Evolutionary conservation across 1,139 yeast species (phyloP).

Genomic region (Taphrina wiesneri): DNA sequence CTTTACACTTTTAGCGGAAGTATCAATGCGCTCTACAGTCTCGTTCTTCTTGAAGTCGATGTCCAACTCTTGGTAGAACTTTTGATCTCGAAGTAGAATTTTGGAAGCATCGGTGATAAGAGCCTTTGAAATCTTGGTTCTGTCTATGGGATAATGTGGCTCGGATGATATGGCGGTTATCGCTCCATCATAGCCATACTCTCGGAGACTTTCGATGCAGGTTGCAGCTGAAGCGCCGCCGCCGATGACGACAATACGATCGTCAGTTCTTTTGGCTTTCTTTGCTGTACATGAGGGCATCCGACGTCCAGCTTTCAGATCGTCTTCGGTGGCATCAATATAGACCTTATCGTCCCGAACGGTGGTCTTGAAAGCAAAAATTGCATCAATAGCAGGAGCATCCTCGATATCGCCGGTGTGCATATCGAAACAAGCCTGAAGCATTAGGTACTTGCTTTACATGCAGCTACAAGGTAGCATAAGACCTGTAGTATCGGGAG

Average conservation of each 20-base stretch:
- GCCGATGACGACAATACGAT: slow-evolving; percentile 34
- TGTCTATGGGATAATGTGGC: slow-evolving; percentile 35
- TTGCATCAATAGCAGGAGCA: slow-evolving; percentile 36
- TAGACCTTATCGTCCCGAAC: slow-evolving; percentile 34
- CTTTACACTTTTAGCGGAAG: slow-evolving; percentile 25
- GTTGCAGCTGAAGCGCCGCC: slow-evolving; percentile 36
- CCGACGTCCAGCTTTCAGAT: slow-evolving; percentile 21
- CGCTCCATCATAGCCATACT: slow-evolving; percentile 31
- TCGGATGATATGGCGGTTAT: slow-evolving; percentile 36
- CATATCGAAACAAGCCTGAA: slow-evolving; percentile 33
- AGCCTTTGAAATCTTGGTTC: slow-evolving; percentile 37
- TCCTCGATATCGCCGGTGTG: slow-evolving; percentile 37
- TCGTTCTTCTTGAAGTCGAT: slow-evolving; percentile 30
- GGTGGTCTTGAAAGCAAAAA: slow-evolving; percentile 26
- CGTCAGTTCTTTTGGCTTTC: slow-evolving; percentile 16
- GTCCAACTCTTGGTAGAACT: slow-evolving; percentile 35
- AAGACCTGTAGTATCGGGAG: background rate
- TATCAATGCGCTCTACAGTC: slow-evolving; percentile 34
- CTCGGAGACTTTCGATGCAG: slow-evolving; percentile 34
- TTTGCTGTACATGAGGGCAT: slow-evolving; percentile 21
- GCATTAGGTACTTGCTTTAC: background rate
- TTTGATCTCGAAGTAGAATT: slow-evolving; percentile 33
- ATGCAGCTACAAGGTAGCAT: background rate
- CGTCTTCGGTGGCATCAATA: slow-evolving; percentile 33
- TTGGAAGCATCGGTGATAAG: slow-evolving; percentile 35